phyloP scores from a whole-genome alignment of 306 rosid species.

The Gleditsia sinensis region DNA sequence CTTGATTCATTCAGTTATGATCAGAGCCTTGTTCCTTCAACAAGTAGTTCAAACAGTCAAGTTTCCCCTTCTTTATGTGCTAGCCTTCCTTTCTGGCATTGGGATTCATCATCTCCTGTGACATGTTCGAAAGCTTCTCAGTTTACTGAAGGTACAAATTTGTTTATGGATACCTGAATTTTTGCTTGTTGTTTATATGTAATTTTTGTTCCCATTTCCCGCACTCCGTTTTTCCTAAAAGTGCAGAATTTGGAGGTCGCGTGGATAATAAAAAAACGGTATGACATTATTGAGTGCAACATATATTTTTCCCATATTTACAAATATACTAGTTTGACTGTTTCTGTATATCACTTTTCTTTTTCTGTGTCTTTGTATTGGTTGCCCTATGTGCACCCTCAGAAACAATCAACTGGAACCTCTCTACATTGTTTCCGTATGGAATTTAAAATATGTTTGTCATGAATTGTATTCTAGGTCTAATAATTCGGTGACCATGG shows the following conservation, averaged over 20 bases:
- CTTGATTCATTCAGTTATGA: constrained; percentile 71
- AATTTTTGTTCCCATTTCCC: neutral
- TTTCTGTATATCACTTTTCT: neutral
- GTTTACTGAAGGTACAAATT: constrained; percentile 52
- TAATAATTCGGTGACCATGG: neutral
- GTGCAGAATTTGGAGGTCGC: constrained; percentile 60
- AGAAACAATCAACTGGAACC: neutral
- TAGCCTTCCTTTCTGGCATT: constrained; percentile 44
- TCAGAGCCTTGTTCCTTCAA: constrained; percentile 73
- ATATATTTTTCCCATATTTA: neutral
- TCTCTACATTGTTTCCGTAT: neutral
- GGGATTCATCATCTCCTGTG: constrained; percentile 48
- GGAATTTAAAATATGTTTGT: neutral
- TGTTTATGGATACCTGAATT: constrained; percentile 11
- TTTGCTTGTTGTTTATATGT: neutral
- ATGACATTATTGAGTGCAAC: neutral
- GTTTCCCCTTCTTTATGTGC: constrained; percentile 36
- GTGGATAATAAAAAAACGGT: constrained; percentile 40
- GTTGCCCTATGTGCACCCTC: constrained; percentile 5
- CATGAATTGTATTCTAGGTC: neutral
- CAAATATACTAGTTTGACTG: neutral
- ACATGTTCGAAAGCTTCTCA: constrained; percentile 54
- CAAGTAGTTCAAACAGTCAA: constrained; percentile 47
- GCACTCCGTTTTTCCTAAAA: constrained; percentile 36
- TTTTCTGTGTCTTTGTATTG: neutral